phyloP scores from a whole-genome alignment of 1,139 yeast genomes.

The Hyphopichia fennica region DNA sequence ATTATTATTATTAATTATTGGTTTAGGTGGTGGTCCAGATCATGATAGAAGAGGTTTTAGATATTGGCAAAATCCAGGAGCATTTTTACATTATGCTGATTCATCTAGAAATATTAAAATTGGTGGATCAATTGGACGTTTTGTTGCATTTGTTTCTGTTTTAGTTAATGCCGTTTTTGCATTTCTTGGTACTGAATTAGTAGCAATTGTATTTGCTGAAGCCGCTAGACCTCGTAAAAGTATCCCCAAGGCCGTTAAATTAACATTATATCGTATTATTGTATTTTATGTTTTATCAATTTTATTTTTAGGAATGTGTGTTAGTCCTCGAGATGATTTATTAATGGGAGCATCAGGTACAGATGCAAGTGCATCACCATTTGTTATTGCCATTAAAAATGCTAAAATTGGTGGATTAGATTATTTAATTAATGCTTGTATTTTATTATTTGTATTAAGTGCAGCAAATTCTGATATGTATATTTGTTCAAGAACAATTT shows the following conservation, averaged over 20 bases:
- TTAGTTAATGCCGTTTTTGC: conserved; percentile 63
- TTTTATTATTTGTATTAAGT: conserved; percentile 44
- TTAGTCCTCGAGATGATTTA: conserved; percentile 64
- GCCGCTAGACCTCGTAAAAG: conserved; percentile 72
- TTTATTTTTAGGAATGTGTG: conserved; percentile 72
- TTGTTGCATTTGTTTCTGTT: conserved; percentile 56
- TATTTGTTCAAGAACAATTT: conserved; percentile 46
- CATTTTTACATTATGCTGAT: conserved; percentile 50
- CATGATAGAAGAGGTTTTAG: conserved; percentile 66
- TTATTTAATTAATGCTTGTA: conserved; percentile 47
- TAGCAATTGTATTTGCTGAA: conserved; percentile 72
- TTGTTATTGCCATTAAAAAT: conserved; percentile 51
- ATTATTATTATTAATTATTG: conserved; percentile 46
- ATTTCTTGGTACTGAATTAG: conserved; percentile 62
- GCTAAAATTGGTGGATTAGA: conserved; percentile 44
- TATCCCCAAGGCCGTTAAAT: conserved; percentile 74
- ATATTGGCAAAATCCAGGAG: conserved; percentile 66
- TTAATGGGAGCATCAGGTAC: conserved; percentile 40
- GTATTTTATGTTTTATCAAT: conserved; percentile 68
- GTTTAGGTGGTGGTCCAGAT: conserved; percentile 61
- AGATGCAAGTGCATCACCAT: conserved; percentile 77
- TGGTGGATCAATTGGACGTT: conserved; percentile 36
- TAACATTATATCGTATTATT: conserved; percentile 75
- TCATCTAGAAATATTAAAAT: conserved; percentile 16
- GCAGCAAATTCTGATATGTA: conserved; percentile 53